Conservation (phyloP, 2,329 filamentous ascomycete genomes). For the Xylariales sp. region DNA sequence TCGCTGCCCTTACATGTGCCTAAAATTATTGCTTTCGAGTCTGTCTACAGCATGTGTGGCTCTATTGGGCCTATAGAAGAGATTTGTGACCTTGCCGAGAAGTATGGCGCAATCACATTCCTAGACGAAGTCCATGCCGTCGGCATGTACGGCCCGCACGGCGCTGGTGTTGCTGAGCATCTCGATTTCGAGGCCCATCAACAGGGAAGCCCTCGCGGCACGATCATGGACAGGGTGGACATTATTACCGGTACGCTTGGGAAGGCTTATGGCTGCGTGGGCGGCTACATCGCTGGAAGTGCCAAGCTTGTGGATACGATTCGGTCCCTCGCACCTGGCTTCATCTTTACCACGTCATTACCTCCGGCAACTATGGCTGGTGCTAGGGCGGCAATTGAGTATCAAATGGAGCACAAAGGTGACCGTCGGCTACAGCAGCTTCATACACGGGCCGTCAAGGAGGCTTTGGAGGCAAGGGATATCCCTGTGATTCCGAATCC, state of each 20-base stretch:
- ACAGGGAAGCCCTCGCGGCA: slow-evolving; percentile 79
- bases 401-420: slow-evolving; percentile 85
- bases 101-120: slow-evolving; percentile 97
- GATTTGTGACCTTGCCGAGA: slow-evolving; percentile 95
- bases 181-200: slow-evolving; percentile 91
- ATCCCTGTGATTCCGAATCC: slow-evolving; percentile 99
- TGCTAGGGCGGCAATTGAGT: slow-evolving; percentile 90
- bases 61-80: slow-evolving; percentile 95
- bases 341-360: slow-evolving; percentile 98
- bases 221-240: slow-evolving; percentile 94
- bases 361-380: slow-evolving; percentile 98
- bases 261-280: slow-evolving; percentile 97
- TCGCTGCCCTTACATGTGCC: slow-evolving; percentile 85
- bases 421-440: slow-evolving; percentile 94
- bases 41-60: slow-evolving; percentile 99
- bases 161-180: slow-evolving; percentile 96
- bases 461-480: slow-evolving; percentile 78
- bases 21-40: slow-evolving; percentile 99
- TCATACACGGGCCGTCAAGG: slow-evolving; percentile 94
- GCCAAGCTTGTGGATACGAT: slow-evolving; percentile 89
- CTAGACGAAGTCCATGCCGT: slow-evolving; percentile 98
- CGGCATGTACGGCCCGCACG: slow-evolving; percentile 97
- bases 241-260: slow-evolving; percentile 98
- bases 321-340: slow-evolving; percentile 92
- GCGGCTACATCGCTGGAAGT: slow-evolving; percentile 95